Evolutionary conservation across 495 filamentous ascomycete genomes (phyloP).

Genomic region (Podospora tetraspora): DNA sequence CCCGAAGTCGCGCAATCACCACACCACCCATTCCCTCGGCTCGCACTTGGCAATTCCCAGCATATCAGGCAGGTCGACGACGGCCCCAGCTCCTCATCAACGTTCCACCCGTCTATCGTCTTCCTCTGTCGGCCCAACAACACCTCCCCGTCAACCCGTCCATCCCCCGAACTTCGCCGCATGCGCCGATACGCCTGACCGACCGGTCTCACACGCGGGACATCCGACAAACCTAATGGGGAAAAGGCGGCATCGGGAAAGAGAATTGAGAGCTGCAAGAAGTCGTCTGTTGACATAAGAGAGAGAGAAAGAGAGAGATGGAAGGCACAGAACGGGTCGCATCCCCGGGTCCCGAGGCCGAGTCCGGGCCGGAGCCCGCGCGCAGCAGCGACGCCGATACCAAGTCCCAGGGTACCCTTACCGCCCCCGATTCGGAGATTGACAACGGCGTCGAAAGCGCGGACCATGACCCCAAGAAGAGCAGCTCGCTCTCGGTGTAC

Average conservation of each 20-base stretch:
- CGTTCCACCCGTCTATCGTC: background rate
- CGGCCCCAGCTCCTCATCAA: background rate
- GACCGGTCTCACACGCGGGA: background rate
- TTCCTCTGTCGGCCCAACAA: background rate
- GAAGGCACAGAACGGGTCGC: background rate
- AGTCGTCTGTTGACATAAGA: conserved; percentile 8
- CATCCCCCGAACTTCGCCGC: background rate
- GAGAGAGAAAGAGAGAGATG: conserved; percentile 3
- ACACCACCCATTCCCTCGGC: background rate
- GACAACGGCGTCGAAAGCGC: conserved; percentile 8
- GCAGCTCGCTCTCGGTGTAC: conserved; percentile 18
- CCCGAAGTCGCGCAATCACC: background rate
- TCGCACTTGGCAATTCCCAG: background rate
- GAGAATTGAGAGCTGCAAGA: conserved; percentile 13
- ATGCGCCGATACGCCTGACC: conserved; percentile 5
- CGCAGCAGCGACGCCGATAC: background rate
- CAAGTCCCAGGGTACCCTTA: background rate
- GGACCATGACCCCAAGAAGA: conserved; percentile 10
- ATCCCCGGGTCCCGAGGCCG: background rate
- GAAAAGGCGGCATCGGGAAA: conserved; percentile 14
- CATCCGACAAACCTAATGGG: conserved; percentile 18
- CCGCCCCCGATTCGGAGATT: background rate
- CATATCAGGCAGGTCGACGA: background rate
- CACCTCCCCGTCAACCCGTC: background rate
- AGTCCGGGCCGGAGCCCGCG: background rate